Evolutionary conservation across 495 filamentous ascomycete species (phyloP).

Genomic region (Aspergillus leporis): DNA sequence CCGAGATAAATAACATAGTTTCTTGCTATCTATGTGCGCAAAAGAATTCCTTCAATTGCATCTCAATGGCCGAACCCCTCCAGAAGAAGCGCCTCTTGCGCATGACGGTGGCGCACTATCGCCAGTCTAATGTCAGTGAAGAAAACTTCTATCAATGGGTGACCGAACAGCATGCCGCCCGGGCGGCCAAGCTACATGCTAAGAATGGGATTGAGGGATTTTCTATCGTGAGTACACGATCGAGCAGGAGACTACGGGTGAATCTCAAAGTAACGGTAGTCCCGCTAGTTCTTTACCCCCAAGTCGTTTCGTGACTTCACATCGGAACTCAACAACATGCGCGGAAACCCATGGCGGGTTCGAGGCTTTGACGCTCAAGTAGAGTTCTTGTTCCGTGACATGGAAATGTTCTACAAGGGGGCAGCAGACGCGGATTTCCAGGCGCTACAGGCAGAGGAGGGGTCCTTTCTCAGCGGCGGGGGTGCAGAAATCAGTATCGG

Average conservation of each 20-base stretch:
- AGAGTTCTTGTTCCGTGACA: constrained; percentile 15
- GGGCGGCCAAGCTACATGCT: constrained; percentile 5
- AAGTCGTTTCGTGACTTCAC: constrained; percentile 3
- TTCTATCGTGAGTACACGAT: constrained; percentile 5
- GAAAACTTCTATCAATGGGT: constrained; percentile 4
- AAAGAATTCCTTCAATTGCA: too few species aligned
- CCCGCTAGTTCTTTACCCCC: constrained; percentile 1
- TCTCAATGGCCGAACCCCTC: neutral
- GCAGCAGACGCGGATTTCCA: constrained; percentile 7
- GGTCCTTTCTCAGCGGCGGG: neutral
- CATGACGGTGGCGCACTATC: constrained; percentile 8
- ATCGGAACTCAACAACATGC: neutral
- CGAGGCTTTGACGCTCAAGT: constrained; percentile 6
- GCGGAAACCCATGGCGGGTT: constrained; percentile 2
- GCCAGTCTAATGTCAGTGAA: constrained; percentile 3
- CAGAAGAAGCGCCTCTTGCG: constrained; percentile 9
- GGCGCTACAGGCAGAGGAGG: constrained; percentile 2
- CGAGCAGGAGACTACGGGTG: too few species aligned
- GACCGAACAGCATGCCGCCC: constrained; percentile 3
- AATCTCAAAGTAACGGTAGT: too few species aligned
- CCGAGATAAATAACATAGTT: too few species aligned
- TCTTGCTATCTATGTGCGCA: too few species aligned
- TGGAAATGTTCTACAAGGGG: constrained; percentile 2
- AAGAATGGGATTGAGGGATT: constrained; percentile 7
- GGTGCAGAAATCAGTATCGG: constrained; percentile 4